These are phyloP conservation scores for Botryobasidium botryosum DNA, from an alignment of 768 basidiomycete genomes.

Conservation along the genomic window DNA sequence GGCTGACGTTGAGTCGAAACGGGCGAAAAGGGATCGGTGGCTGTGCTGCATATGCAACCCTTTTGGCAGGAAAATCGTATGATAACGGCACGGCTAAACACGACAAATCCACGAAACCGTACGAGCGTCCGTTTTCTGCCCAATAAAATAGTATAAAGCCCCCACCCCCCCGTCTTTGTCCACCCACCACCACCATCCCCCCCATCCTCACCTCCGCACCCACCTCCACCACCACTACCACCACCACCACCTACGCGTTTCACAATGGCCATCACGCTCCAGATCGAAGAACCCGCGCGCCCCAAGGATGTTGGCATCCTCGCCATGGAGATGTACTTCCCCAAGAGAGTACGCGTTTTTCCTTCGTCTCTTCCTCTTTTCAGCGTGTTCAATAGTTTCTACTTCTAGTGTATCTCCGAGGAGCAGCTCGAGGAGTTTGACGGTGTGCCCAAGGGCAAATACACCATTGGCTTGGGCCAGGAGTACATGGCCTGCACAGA, in stretches of 20 bases:
- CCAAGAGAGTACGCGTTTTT: constrained; percentile 48
- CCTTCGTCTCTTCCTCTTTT: background rate
- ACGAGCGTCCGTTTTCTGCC: too few relatives aligned
- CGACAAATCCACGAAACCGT: too few relatives aligned
- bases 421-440: constrained; percentile 88
- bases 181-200: too few relatives aligned
- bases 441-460: constrained; percentile 88
- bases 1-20: too few relatives aligned
- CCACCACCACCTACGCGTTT: background rate
- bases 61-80: too few relatives aligned
- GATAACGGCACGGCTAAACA: too few relatives aligned
- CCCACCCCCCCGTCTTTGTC: too few relatives aligned
- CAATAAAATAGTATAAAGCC: too few relatives aligned
- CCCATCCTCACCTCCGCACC: background rate
- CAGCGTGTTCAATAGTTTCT: constrained; percentile 9
- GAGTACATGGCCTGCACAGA: constrained; percentile 98
- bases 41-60: too few relatives aligned
- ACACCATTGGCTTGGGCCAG: constrained; percentile 96
- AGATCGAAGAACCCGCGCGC: too few relatives aligned
- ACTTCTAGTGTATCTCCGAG: constrained; percentile 77
- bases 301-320: constrained; percentile 92
- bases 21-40: too few relatives aligned
- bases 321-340: constrained; percentile 89
- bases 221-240: background rate
- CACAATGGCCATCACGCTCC: too few relatives aligned